Evolutionary conservation across 2,329 filamentous ascomycete genomes (phyloP).

Genomic region (Pseudogymnoascus sp.): DNA sequence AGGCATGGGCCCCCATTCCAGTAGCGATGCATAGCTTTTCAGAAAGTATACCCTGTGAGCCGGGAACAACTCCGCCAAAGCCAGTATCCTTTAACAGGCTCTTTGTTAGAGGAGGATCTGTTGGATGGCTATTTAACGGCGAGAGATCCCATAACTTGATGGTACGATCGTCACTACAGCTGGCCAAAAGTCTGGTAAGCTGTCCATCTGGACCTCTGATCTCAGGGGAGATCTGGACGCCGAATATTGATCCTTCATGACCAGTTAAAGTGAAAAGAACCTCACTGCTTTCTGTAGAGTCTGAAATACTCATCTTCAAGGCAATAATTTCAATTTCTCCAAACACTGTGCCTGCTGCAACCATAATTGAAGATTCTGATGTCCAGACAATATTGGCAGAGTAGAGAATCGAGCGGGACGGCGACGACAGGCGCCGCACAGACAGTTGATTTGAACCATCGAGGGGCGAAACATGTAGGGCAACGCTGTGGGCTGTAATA

Average conservation of each 20-base stretch:
- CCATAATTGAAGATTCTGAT: conserved; percentile 50
- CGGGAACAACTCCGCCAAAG: conserved; percentile 37
- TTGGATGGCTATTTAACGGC: background rate
- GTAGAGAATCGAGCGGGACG: conserved; percentile 79
- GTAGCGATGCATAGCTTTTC: conserved; percentile 50
- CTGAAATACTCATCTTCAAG: conserved; percentile 43
- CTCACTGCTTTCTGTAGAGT: conserved; percentile 27
- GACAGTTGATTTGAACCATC: conserved; percentile 29
- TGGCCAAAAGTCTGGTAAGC: conserved; percentile 61
- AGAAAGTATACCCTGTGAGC: conserved; percentile 1
- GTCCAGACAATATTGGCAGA: conserved; percentile 67
- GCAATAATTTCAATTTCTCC: conserved; percentile 88
- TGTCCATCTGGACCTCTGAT: conserved; percentile 33
- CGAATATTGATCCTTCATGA: conserved; percentile 92
- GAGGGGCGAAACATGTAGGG: conserved; percentile 43
- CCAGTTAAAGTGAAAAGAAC: conserved; percentile 49
- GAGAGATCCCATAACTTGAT: conserved; percentile 77
- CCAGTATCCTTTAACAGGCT: conserved; percentile 46
- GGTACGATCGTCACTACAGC: conserved; percentile 91
- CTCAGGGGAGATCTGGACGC: conserved; percentile 65
- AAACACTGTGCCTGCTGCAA: conserved; percentile 87
- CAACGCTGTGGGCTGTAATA: conserved; percentile 81
- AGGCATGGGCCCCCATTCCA: conserved; percentile 73
- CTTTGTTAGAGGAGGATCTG: background rate
- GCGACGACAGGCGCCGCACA: conserved; percentile 44